Conservation (phyloP, 2,329 filamentous ascomycete species). For the Atkinsonella hypoxylon region DNA sequence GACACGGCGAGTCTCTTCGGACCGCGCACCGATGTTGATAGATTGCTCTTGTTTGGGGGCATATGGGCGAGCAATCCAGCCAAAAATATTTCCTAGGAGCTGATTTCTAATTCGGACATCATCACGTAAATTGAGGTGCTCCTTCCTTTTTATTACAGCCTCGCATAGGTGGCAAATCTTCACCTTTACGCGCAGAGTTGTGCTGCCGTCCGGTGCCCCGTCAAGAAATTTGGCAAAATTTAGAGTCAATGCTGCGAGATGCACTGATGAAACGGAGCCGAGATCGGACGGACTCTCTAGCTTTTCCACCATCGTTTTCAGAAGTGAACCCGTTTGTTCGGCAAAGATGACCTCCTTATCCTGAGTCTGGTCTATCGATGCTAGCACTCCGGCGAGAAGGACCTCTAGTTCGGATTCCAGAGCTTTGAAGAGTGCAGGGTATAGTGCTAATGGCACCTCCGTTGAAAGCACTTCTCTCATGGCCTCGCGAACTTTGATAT, state of each 20-base stretch:
- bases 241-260: constrained; percentile 50
- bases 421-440: constrained; percentile 51
- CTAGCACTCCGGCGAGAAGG: constrained; percentile 45
- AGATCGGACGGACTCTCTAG: constrained; percentile 52
- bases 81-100: constrained; percentile 54
- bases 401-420: constrained; percentile 52
- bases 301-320: constrained; percentile 52
- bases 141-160: constrained; percentile 52
- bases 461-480: constrained; percentile 54
- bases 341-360: constrained; percentile 54
- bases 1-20: constrained; percentile 45
- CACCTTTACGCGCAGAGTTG: constrained; percentile 52
- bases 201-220: constrained; percentile 40
- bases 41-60: constrained; percentile 33
- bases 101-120: constrained; percentile 59
- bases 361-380: constrained; percentile 36
- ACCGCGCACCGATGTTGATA: constrained; percentile 27
- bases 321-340: constrained; percentile 52
- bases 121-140: constrained; percentile 55
- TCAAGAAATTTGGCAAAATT: constrained; percentile 58
- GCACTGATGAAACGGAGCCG: constrained; percentile 48
- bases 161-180: constrained; percentile 58
- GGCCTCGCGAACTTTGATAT: constrained; percentile 52
- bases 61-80: constrained; percentile 53
- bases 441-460: constrained; percentile 51